These are phyloP conservation scores for Linnemannia zychae DNA, from an alignment of 192 early-diverging fungal genomes.

Conservation along the genomic window DNA sequence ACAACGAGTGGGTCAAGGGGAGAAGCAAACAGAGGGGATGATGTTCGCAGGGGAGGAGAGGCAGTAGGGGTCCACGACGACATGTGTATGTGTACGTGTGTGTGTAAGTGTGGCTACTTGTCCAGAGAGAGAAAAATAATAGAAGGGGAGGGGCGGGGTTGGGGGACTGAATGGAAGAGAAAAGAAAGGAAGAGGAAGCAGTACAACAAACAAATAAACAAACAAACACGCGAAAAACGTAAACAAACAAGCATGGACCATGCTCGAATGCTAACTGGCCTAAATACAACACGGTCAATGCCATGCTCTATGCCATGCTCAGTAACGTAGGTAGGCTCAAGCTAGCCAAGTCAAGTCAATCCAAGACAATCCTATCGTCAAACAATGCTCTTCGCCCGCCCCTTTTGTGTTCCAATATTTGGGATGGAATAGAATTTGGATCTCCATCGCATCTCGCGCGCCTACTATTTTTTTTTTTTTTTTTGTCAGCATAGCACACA, in stretches of 20 bases:
- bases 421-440: neutral
- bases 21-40: no score
- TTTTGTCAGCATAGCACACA: slow-evolving; percentile 8
- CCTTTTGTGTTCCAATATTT: neutral
- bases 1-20: no score
- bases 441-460: neutral
- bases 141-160: neutral
- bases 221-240: neutral
- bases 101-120: neutral
- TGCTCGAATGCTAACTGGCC: neutral
- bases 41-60: neutral
- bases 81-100: neutral
- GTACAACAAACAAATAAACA: neutral
- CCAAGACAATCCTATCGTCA: no score
- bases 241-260: neutral
- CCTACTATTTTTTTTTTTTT: neutral
- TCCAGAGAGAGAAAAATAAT: neutral
- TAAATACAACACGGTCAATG: neutral
- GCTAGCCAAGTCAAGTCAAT: no score
- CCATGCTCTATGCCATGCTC: neutral
- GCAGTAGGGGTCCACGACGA: no score
- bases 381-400: neutral
- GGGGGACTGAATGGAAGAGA: neutral
- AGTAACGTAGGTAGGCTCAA: no score
- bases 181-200: neutral